Evolutionary conservation across 2,329 filamentous ascomycete genomes (phyloP).

Genomic region (Calonectria pseudoturangicola): DNA sequence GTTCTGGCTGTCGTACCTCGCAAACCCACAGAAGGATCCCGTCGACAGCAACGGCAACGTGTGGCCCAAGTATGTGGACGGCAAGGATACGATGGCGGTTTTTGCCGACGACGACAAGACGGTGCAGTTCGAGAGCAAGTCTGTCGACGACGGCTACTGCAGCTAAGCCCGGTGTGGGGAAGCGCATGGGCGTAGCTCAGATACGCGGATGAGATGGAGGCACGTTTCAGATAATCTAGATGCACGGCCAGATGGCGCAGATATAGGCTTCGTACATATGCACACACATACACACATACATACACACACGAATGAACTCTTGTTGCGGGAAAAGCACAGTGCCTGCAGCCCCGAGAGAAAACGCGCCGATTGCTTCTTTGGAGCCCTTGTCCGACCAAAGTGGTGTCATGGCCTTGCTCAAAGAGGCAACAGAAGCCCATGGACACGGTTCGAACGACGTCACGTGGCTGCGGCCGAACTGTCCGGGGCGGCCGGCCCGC

Average conservation of each 20-base stretch:
- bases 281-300: not conserved
- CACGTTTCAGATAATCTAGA: slow-evolving; percentile 23
- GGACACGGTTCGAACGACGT: slow-evolving; percentile 34
- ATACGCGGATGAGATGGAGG: slow-evolving; percentile 13
- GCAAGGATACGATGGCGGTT: slow-evolving; percentile 46
- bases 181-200: not conserved
- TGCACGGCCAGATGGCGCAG: slow-evolving; percentile 7
- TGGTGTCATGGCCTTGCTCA: slow-evolving; percentile 31
- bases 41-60: slow-evolving; percentile 40
- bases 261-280: slow-evolving; percentile 17
- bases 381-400: not conserved
- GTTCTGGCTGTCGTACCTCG: slow-evolving; percentile 54
- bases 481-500: slow-evolving; percentile 34
- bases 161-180: slow-evolving; percentile 18
- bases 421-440: slow-evolving; percentile 31
- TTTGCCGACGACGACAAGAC: slow-evolving; percentile 46
- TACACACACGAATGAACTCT: not conserved
- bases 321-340: not conserved
- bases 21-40: slow-evolving; percentile 45
- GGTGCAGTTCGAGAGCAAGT: slow-evolving; percentile 37
- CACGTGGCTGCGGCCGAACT: slow-evolving; percentile 29
- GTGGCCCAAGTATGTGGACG: slow-evolving; percentile 51
- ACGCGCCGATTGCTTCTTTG: not conserved
- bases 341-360: not conserved
- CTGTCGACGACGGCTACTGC: slow-evolving; percentile 40